Conservation (phyloP, 495 filamentous ascomycete genomes). For the Darksidea phi region DNA sequence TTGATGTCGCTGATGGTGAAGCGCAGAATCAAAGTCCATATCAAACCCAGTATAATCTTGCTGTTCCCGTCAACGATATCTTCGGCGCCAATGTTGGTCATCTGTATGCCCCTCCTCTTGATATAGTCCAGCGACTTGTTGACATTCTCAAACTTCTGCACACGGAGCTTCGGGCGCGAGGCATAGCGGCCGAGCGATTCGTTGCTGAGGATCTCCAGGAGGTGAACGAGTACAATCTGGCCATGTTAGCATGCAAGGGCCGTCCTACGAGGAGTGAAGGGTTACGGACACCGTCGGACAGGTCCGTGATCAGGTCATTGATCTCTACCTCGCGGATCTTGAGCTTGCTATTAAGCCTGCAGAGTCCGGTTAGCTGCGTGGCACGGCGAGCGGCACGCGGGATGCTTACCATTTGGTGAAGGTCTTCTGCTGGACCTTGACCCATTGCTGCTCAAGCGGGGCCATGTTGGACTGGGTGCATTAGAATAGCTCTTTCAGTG, state of each 20-base stretch:
- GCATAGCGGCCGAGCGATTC: conserved; percentile 97
- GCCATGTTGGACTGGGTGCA: conserved; percentile 49
- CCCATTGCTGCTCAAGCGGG: conserved; percentile 82
- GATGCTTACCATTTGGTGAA: conserved; percentile 87
- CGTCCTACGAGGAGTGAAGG: conserved; percentile 2
- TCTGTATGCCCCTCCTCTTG: conserved; percentile 83
- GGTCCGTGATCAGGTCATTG: conserved; percentile 79
- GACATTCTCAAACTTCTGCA: conserved; percentile 98
- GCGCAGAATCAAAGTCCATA: conserved; percentile 95
- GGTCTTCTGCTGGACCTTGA: conserved; percentile 98
- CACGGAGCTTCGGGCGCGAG: conserved; percentile 88
- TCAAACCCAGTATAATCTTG: conserved; percentile 94
- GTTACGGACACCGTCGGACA: conserved; percentile 88
- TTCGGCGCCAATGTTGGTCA: conserved; percentile 98
- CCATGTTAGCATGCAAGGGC: conserved; percentile 7
- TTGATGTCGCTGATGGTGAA: conserved; percentile 99
- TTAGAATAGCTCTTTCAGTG: not conserved
- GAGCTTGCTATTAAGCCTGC: conserved; percentile 92
- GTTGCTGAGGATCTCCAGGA: conserved; percentile 89
- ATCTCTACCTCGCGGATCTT: conserved; percentile 70
- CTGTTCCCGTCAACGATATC: conserved; percentile 97
- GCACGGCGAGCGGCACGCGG: conserved; percentile 11
- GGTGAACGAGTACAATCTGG: conserved; percentile 89
- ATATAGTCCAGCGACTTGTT: conserved; percentile 93
- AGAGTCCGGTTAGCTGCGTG: conserved; percentile 19